These are phyloP conservation scores for Arabidopsis suecica DNA, from an alignment of 345 rosid genomes.

Conservation along the genomic window DNA sequence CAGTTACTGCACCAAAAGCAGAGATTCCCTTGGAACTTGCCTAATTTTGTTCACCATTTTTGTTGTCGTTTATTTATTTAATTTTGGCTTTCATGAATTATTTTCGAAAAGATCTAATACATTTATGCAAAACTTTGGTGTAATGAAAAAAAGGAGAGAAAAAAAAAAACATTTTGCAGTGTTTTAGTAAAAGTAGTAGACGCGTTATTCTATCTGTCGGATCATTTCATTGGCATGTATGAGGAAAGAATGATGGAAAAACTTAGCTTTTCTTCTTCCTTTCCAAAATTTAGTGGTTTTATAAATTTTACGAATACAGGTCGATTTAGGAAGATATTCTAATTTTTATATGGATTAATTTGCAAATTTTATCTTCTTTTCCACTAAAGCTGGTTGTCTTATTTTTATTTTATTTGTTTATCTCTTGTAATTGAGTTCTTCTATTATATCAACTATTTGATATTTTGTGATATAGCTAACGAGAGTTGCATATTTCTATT, in stretches of 20 bases:
- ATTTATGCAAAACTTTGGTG: slow-evolving; percentile 4
- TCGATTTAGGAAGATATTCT: too few relatives aligned
- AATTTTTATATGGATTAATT: too few relatives aligned
- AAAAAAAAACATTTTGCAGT: background rate
- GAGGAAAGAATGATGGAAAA: too few relatives aligned
- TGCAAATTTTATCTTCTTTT: too few relatives aligned
- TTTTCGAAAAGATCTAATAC: slow-evolving; percentile 15
- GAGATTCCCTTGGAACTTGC: background rate
- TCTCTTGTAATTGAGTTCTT: too few relatives aligned
- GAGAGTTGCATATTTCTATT: background rate
- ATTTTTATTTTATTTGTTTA: too few relatives aligned
- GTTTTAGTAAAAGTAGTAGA: background rate
- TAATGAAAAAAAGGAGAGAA: background rate
- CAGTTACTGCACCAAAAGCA: background rate
- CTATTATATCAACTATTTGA: background rate
- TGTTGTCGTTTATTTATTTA: background rate
- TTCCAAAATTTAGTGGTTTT: too few relatives aligned
- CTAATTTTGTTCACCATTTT: slow-evolving; percentile 12
- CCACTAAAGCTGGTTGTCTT: too few relatives aligned
- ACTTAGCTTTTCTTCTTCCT: too few relatives aligned
- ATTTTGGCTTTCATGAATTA: slow-evolving; percentile 9
- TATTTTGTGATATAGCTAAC: background rate
- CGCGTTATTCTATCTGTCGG: background rate
- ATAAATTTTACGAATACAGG: too few relatives aligned
- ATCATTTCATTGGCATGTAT: too few relatives aligned